These are phyloP conservation scores for Drechslerella dactyloides DNA, from an alignment of 2,329 filamentous ascomycete genomes.

Conservation along the genomic window DNA sequence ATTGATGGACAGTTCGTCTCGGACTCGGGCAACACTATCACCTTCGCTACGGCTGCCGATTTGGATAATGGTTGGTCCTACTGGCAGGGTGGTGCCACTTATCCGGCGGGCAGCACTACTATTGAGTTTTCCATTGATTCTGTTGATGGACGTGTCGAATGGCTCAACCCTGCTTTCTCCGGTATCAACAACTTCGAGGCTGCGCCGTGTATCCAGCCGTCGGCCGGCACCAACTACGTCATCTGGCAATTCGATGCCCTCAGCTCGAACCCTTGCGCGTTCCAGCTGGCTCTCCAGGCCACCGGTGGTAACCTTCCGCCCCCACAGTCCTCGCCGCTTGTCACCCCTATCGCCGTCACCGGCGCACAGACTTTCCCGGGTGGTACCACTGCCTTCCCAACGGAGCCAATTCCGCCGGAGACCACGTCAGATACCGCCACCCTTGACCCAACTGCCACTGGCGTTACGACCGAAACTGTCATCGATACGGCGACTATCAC, in stretches of 20 bases:
- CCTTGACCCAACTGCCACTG: conserved; percentile 13
- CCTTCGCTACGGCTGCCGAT: conserved; percentile 11
- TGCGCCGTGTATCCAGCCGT: conserved; percentile 3
- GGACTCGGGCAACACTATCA: conserved; percentile 3
- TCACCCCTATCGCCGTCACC: background rate
- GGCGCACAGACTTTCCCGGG: conserved; percentile 1
- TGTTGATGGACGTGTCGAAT: conserved; percentile 15
- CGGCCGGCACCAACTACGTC: conserved; percentile 8
- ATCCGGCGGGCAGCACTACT: conserved; percentile 15
- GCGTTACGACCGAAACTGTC: conserved; percentile 28
- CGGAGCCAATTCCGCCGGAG: background rate
- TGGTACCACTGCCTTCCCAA: conserved; percentile 13
- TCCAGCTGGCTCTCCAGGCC: conserved; percentile 22
- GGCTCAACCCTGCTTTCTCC: conserved; percentile 26
- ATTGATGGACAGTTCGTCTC: conserved; percentile 1
- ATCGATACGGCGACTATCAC: conserved; percentile 40
- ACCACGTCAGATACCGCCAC: background rate
- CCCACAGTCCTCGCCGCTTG: background rate
- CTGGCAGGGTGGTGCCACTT: conserved; percentile 15
- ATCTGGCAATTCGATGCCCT: conserved; percentile 26
- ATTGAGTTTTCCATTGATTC: conserved; percentile 26
- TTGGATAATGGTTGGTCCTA: conserved; percentile 7
- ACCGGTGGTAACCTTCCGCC: conserved; percentile 29
- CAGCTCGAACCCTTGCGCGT: background rate
- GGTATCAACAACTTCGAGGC: conserved; percentile 27